Conservation (phyloP, 176 grass and related monocot genomes). For the Oryza rufipogon region DNA sequence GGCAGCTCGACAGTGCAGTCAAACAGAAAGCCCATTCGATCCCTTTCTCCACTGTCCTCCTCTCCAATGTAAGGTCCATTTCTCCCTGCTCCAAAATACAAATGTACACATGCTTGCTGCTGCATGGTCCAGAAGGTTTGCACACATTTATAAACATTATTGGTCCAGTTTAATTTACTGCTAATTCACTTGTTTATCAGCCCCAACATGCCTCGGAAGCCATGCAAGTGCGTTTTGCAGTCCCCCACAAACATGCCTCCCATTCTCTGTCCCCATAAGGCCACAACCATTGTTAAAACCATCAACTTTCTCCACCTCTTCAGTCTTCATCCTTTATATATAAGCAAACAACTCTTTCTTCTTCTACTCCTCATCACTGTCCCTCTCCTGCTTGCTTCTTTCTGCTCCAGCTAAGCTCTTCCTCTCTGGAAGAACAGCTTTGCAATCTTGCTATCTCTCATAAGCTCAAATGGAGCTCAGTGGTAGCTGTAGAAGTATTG, state of each 20-base stretch:
- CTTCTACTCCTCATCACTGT: conserved; percentile 15
- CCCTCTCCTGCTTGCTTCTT: conserved; percentile 11
- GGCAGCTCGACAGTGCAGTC: conserved; percentile 51
- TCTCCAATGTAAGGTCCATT: conserved; percentile 46
- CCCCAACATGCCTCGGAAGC: conserved; percentile 32
- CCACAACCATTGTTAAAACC: conserved; percentile 45
- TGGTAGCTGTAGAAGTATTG: conserved; percentile 26
- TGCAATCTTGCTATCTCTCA: not conserved
- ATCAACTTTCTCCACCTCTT: conserved; percentile 16
- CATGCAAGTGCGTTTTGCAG: conserved; percentile 63
- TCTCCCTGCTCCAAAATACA: conserved; percentile 40
- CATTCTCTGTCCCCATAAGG: conserved; percentile 27
- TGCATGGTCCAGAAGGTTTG: conserved; percentile 26
- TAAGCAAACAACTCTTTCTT: conserved; percentile 2
- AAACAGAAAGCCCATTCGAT: conserved; percentile 59
- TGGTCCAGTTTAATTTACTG: not conserved
- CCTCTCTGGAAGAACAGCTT: not conserved
- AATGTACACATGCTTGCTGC: conserved; percentile 23
- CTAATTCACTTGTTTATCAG: conserved; percentile 23
- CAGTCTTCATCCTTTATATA: not conserved
- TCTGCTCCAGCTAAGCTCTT: not conserved
- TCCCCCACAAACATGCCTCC: conserved; percentile 75
- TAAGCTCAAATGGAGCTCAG: conserved; percentile 31
- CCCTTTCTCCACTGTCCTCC: not conserved
- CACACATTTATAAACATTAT: not conserved